Evolutionary conservation across 2,329 filamentous ascomycete genomes (phyloP).

Genomic region (Beauveria australis): DNA sequence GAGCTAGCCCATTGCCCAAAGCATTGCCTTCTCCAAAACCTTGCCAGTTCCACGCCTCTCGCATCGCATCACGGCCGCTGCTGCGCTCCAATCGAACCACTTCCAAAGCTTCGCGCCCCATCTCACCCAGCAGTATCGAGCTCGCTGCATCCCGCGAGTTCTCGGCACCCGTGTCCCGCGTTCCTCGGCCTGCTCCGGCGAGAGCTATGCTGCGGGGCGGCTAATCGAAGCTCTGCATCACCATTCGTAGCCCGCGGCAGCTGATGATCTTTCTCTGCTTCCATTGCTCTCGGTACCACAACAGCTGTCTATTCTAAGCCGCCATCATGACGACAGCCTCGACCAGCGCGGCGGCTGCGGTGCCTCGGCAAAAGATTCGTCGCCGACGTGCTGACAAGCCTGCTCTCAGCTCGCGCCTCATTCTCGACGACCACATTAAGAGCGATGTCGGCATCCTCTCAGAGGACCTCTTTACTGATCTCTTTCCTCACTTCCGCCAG

Average conservation of each 20-base stretch:
- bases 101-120: not conserved
- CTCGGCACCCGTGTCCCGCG: not conserved
- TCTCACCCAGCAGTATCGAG: not conserved
- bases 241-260: not conserved
- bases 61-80: not conserved
- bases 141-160: not conserved
- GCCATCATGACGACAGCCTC: constrained; percentile 15
- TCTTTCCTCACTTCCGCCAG: constrained; percentile 58
- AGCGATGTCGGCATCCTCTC: constrained; percentile 82
- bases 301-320: not conserved
- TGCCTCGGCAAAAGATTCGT: constrained; percentile 35
- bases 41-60: not conserved
- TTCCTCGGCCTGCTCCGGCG: constrained; percentile 10
- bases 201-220: constrained; percentile 10
- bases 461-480: constrained; percentile 72
- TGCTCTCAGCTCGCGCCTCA: constrained; percentile 68
- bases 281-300: not conserved
- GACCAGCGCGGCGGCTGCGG: constrained; percentile 18
- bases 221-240: constrained; percentile 9
- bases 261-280: not conserved
- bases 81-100: not conserved
- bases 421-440: constrained; percentile 78
- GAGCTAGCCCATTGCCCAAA: not conserved
- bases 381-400: constrained; percentile 60
- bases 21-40: not conserved